phyloP scores from a whole-genome alignment of 352 stramenopile genomes.

The Phytopythium sindhum region DNA sequence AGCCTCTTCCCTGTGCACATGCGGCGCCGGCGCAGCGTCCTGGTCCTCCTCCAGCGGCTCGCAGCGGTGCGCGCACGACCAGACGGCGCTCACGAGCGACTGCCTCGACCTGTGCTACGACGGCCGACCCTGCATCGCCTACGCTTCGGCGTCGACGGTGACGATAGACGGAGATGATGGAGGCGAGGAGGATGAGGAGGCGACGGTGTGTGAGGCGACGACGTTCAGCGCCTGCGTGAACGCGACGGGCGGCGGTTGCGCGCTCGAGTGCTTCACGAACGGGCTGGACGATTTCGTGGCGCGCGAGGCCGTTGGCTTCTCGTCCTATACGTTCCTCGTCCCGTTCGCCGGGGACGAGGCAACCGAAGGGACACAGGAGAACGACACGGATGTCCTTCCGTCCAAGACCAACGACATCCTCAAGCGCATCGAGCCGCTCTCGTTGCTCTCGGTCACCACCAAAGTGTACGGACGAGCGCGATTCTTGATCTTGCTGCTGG shows the following conservation, averaged over 20 bases:
- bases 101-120: slow-evolving; percentile 49
- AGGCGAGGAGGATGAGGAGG: background rate
- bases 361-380: background rate
- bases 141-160: slow-evolving; percentile 12
- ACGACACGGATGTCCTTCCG: slow-evolving; percentile 27
- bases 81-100: slow-evolving; percentile 45
- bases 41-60: background rate
- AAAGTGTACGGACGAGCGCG: slow-evolving; percentile 15
- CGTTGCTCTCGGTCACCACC: slow-evolving; percentile 23
- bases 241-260: slow-evolving; percentile 29
- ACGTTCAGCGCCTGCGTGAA: slow-evolving; percentile 32
- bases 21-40: slow-evolving; percentile 3
- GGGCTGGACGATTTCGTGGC: slow-evolving; percentile 40
- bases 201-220: slow-evolving; percentile 3
- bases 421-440: slow-evolving; percentile 31
- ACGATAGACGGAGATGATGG: no score
- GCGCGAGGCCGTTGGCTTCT: slow-evolving; percentile 52
- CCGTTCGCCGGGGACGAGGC: slow-evolving; percentile 29
- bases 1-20: background rate
- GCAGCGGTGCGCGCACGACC: slow-evolving; percentile 26
- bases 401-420: slow-evolving; percentile 39
- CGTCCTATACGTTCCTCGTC: slow-evolving; percentile 54
- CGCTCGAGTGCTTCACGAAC: slow-evolving; percentile 59
- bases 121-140: slow-evolving; percentile 57
- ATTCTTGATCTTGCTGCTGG: no score